Evolutionary conservation across 306 rosid species (phyloP).

Genomic region (Corylus heterophylla): DNA sequence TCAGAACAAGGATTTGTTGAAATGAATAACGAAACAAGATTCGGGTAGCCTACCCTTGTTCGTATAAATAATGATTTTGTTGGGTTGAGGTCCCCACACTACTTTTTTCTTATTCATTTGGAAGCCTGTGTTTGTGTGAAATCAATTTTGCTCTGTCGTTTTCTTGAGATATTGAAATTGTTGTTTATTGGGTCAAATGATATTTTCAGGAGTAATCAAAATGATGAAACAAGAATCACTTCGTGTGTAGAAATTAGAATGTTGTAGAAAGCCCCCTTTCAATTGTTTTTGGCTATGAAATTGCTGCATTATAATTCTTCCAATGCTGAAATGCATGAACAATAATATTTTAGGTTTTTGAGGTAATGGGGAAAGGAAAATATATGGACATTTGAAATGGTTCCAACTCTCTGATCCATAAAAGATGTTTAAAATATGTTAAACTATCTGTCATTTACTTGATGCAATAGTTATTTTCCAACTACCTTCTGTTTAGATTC

Average conservation of each 20-base stretch:
- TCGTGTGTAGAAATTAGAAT: background rate
- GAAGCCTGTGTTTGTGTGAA: no score
- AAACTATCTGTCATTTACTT: constrained; percentile 9
- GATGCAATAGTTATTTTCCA: constrained; percentile 13
- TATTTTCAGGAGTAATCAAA: background rate
- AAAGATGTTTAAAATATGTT: constrained; percentile 1
- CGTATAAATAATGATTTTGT: no score
- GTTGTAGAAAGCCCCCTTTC: background rate
- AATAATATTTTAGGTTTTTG: background rate
- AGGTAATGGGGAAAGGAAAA: background rate
- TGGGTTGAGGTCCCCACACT: no score
- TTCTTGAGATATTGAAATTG: background rate
- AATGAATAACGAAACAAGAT: no score
- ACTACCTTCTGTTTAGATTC: constrained; percentile 18
- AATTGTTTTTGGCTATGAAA: background rate
- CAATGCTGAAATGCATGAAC: background rate
- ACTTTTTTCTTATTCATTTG: no score
- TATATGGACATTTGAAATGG: background rate
- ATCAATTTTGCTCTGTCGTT: background rate
- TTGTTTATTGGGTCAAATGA: background rate
- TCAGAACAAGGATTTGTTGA: no score
- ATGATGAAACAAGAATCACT: background rate
- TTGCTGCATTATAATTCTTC: background rate
- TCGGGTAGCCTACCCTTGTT: no score
- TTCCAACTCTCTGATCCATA: background rate